Base-by-base conservation (phyloP, 73 alveolate genomes). In the Symbiodinium pilosum region DNA sequence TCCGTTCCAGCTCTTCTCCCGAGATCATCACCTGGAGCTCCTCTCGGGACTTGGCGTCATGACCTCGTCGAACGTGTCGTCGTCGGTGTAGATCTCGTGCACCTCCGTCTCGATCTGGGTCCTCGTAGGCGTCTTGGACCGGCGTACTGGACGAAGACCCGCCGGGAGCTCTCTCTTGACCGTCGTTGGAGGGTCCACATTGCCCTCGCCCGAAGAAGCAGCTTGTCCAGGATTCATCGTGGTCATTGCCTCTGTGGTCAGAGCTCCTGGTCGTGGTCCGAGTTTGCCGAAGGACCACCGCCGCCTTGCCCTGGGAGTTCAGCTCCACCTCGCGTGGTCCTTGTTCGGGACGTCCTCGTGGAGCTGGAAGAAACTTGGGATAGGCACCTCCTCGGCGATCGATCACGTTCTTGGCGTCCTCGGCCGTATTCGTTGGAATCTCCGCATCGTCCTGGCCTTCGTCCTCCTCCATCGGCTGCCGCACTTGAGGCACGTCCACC, bases 401-500 rank as follows among this genome's bases (percentile, higher is more conserved):
- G 28, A 6, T 11, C 56, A 21, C 20, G 42, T 51, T 36, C 30
- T 5, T 0, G 18, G 2, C 54, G 56, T 39, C 7, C 69, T 47
- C 93, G 16, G 51, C 83, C 44, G 40, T 51, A 51, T 4, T 11
- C 21, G 26, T 47, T 36, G 83, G 38, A 4, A 52, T 14, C 0
- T 77, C 32, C 36, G 92, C 28, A 2, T 71, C 42, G 0, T 24
- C 14, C 21, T 71, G 16, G 5, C n/a, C 44, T 0, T 51, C 83
- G 20, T 71, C 26, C 28, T 47, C 14, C 2, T 2, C 94, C 94
- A 87, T 4, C 94, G 41, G 1, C 42, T 8, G 2, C 94, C 94
- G 68, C 94, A 56, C 1, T 9, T 20, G 30, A 42, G 0, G 94
- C 94, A 87, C 0, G 71, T 81, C 64, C 41, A 84, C 93, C 93